phyloP scores from a whole-genome alignment of 1,139 yeast genomes.

The Diutina neorugosa region DNA sequence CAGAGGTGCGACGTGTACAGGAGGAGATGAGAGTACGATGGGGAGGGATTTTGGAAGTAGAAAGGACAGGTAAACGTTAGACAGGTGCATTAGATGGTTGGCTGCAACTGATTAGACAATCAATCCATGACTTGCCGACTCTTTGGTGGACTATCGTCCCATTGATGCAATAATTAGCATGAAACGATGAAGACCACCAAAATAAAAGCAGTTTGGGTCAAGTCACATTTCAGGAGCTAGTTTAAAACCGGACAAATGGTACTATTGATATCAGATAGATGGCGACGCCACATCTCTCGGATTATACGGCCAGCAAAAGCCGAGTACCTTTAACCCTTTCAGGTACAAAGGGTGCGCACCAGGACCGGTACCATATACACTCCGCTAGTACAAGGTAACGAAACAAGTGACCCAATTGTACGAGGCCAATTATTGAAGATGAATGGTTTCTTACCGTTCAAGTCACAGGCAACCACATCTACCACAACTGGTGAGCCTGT shows the following conservation, averaged over 20 bases:
- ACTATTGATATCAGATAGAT: too few species aligned
- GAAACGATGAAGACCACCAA: too few species aligned
- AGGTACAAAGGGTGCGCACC: not conserved
- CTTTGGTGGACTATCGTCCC: too few species aligned
- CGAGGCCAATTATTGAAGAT: not conserved
- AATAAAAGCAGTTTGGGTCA: too few species aligned
- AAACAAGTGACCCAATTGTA: not conserved
- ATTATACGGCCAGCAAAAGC: not conserved
- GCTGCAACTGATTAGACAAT: too few species aligned
- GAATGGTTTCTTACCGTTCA: constrained; percentile 3
- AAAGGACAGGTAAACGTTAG: too few species aligned
- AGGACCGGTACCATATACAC: not conserved
- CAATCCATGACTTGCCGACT: too few species aligned
- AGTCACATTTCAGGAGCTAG: too few species aligned
- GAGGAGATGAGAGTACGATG: not conserved
- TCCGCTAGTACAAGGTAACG: not conserved
- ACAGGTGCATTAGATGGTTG: too few species aligned
- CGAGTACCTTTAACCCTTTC: not conserved
- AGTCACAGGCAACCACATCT: not conserved
- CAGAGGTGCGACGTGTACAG: not conserved
- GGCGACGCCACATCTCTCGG: not conserved
- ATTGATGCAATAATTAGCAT: too few species aligned
- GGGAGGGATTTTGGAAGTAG: not conserved
- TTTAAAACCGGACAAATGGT: too few species aligned
- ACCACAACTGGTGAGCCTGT: not conserved